Evolutionary conservation across 2,329 filamentous ascomycete genomes (phyloP), one percentile per base, ranked within the genome.

Genomic region (Aaosphaeria arxii): DNA sequence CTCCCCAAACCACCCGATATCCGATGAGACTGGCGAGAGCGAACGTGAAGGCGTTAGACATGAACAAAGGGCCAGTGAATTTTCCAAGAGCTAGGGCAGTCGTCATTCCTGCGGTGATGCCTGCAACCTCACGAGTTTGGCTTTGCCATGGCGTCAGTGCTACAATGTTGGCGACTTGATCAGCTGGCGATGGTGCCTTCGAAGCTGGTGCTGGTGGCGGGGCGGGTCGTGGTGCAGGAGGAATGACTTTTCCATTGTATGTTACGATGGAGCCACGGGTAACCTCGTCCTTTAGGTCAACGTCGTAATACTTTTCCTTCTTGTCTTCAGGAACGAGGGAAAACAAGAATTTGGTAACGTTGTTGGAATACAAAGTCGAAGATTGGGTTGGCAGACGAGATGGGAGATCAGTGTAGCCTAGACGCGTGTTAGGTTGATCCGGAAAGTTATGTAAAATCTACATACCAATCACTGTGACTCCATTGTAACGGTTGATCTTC

Each of bases 341-440:
- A 7, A 96, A 77, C 30, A 95, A 74, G 48, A 91, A 87, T 65
- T 95, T 96, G 56, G 86, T 91, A 60, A 95, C 91, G 64, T 96
- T 96, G 78, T 95, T 96, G 2, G 89, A 94, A 71, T 95, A 96
- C 17, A 96, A 74, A 0, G 89, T 95, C 0, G 90, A 95, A 0
- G 90, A 89, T 68, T 96, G 91, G 0, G 90, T 95, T 0, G 91
- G 89, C 2, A 96, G 78, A 41, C 90, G 82, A 31, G 90, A 95
- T 1, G 91, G 90, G 30, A 95, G 78, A 70, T 96, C 90, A 40
- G 90, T 95, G 68, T 95, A 95, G 32, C 87, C 67, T 70, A 24
- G 4, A 11, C 5, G 0, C 4, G 4, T 9, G 17, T 63, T 40
- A 64, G 48, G 11, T 38, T 24, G 24, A 43, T 31, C n/a, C 3